phyloP scores from a whole-genome alignment of 1,284 basidiomycete species.

The Apiotrichum laibachii region DNA sequence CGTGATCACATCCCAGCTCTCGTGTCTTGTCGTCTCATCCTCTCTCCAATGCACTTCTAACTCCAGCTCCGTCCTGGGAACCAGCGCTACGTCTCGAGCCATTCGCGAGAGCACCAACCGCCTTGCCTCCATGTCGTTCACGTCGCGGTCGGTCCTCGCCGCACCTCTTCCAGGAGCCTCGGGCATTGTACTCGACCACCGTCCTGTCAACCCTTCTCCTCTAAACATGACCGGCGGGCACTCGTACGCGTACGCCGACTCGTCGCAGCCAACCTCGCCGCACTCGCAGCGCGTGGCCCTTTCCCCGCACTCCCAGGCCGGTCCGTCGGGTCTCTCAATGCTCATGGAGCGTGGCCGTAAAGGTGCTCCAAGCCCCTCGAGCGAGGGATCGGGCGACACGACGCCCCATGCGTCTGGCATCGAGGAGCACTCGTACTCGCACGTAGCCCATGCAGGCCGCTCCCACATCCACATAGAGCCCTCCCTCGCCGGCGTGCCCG shows the following conservation, averaged over 20 bases:
- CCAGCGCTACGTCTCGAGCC: constrained; percentile 27
- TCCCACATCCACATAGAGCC: constrained; percentile 6
- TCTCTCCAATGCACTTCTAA: background rate
- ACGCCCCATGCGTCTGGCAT: constrained; percentile 11
- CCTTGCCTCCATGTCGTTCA: constrained; percentile 45
- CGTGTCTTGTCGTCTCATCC: background rate
- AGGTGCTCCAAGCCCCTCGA: background rate
- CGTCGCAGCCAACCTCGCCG: constrained; percentile 20
- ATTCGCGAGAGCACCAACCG: constrained; percentile 46
- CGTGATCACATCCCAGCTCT: background rate
- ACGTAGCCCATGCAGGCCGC: constrained; percentile 1
- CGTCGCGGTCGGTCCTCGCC: constrained; percentile 5
- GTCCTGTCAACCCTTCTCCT: constrained; percentile 33
- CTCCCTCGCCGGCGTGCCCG: constrained; percentile 13
- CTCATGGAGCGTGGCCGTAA: constrained; percentile 36
- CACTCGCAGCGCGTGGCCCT: background rate
- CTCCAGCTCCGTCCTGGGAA: constrained; percentile 6
- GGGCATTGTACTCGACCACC: constrained; percentile 20
- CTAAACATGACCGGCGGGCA: constrained; percentile 25
- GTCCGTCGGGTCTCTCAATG: constrained; percentile 39
- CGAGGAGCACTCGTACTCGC: constrained; percentile 1
- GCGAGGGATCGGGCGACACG: constrained; percentile 14
- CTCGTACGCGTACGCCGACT: constrained; percentile 16
- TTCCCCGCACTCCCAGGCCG: constrained; percentile 1
- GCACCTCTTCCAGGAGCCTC: constrained; percentile 1